These are phyloP conservation scores for Ogataea henricii DNA, from an alignment of 805 yeast genomes.

Conservation along the genomic window DNA sequence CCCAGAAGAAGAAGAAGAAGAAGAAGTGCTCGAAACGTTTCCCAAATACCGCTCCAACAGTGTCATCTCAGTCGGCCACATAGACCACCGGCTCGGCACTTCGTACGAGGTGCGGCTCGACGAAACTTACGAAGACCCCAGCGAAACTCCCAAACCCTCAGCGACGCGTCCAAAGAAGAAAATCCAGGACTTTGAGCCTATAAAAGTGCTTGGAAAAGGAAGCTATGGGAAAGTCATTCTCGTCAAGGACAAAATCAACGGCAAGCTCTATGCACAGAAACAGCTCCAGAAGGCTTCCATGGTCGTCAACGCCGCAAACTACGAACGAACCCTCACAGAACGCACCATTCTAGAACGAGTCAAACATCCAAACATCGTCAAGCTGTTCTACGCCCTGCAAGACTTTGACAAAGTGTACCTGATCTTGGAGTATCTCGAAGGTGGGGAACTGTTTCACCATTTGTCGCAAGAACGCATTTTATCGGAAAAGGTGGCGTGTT, in stretches of 20 bases:
- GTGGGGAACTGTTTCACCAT: constrained; percentile 81
- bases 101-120: constrained; percentile 47
- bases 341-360: constrained; percentile 70
- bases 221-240: constrained; percentile 86
- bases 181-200: constrained; percentile 65
- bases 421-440: constrained; percentile 79
- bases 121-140: constrained; percentile 37
- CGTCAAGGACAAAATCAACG: constrained; percentile 65
- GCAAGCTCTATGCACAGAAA: constrained; percentile 79
- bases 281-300: constrained; percentile 82
- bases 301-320: constrained; percentile 54
- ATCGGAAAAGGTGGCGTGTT: constrained; percentile 68
- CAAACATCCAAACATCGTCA: constrained; percentile 80
- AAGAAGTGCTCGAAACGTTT: constrained; percentile 20
- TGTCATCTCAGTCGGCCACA: constrained; percentile 33
- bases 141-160: constrained; percentile 14
- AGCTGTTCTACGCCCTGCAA: constrained; percentile 80
- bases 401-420: constrained; percentile 75
- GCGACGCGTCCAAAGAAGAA: constrained; percentile 18
- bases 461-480: constrained; percentile 48
- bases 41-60: constrained; percentile 33
- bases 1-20: no score
- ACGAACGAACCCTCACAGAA: constrained; percentile 81
- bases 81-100: constrained; percentile 43
- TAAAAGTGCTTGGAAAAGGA: constrained; percentile 82